A percentile compares a stretch with the other conserved stretches of the same genome.
Evolutionary conservation across 768 basidiomycete species (phyloP).

Genomic region (Dioszegia aurantiaca): DNA sequence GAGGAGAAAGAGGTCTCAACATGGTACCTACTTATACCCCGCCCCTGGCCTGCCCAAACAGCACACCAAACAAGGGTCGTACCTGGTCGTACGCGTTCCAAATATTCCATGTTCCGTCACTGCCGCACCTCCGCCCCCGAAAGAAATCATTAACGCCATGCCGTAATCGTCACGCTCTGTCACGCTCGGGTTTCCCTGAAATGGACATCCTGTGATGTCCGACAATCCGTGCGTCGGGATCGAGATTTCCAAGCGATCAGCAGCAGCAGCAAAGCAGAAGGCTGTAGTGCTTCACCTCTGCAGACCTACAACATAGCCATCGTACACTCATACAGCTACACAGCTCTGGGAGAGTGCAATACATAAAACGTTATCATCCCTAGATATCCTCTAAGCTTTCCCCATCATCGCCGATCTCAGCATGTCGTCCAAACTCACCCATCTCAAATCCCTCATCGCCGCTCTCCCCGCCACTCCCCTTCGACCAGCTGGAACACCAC

Average conservation of each 20-base stretch:
- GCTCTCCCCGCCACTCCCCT: constrained; percentile 46
- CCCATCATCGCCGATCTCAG: too few species aligned
- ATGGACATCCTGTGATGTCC: neutral
- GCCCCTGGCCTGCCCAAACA: too few species aligned
- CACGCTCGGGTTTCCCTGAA: neutral
- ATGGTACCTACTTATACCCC: too few species aligned
- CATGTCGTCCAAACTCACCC: constrained; percentile 28
- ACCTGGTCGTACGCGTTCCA: too few species aligned
- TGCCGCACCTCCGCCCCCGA: neutral
- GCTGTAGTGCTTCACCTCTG: neutral
- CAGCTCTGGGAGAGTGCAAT: too few species aligned
- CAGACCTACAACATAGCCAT: neutral
- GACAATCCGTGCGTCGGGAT: neutral
- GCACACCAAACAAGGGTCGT: too few species aligned
- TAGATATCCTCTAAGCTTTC: too few species aligned
- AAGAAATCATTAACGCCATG: neutral
- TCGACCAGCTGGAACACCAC: constrained; percentile 29
- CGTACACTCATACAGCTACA: neutral
- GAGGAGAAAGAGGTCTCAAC: too few species aligned
- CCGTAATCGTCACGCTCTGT: neutral
- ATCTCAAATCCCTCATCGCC: constrained; percentile 35
- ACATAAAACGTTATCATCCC: too few species aligned
- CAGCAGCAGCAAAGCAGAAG: neutral
- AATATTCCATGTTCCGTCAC: too few species aligned
- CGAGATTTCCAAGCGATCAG: neutral